Conservation (phyloP, 352 stramenopile species). For the Phytophthora meadii region DNA sequence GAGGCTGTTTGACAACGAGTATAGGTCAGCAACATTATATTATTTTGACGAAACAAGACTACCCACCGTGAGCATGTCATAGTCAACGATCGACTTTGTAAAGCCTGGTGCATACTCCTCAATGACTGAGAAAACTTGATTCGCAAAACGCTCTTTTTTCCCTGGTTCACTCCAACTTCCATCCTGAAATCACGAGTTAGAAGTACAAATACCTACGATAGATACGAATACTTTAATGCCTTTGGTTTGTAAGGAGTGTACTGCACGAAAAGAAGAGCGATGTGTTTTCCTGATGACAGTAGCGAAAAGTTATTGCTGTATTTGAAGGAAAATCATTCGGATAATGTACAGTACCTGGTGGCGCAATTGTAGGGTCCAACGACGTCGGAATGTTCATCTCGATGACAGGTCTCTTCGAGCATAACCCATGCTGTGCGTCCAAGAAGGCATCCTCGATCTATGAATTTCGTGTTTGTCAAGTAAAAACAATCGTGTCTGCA, state of each 20-base stretch:
- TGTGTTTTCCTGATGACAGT: constrained; percentile 71
- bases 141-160: constrained; percentile 83
- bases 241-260: constrained; percentile 91
- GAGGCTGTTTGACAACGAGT: constrained; percentile 50
- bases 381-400: constrained; percentile 93
- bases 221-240: constrained; percentile 24
- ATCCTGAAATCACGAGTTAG: constrained; percentile 41
- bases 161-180: constrained; percentile 76
- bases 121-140: constrained; percentile 87
- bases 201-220: background rate
- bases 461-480: background rate
- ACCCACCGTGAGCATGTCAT: constrained; percentile 86
- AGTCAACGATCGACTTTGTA: constrained; percentile 80
- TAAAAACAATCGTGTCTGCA: constrained; percentile 3
- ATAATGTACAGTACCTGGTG: constrained; percentile 46
- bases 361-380: constrained; percentile 79
- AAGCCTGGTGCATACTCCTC: constrained; percentile 90
- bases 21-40: background rate
- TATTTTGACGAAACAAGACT: background rate
- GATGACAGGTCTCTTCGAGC: constrained; percentile 83
- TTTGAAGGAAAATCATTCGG: background rate
- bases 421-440: constrained; percentile 76
- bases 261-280: constrained; percentile 92
- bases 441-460: constrained; percentile 91
- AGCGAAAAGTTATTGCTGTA: background rate